A percentile compares a stretch with the other conserved stretches of the same genome.
These are phyloP conservation scores for Xerocomellus intermedius DNA, from an alignment of 768 basidiomycete genomes.

Conservation along the genomic window DNA sequence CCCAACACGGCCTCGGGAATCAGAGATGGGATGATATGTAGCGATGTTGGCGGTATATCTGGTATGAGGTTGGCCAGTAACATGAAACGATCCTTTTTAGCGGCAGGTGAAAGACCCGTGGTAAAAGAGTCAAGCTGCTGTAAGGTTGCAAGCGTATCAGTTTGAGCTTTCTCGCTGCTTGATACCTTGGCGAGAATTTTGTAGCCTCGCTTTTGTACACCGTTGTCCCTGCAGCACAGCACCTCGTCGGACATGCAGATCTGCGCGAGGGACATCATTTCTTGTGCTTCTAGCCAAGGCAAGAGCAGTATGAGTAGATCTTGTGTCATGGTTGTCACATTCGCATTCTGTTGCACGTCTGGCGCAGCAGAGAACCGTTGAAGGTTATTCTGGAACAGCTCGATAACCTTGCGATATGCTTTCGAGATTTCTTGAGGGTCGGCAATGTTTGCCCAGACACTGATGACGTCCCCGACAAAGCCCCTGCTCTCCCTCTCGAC, in stretches of 20 bases:
- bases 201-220: slow-evolving; percentile 94
- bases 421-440: slow-evolving; percentile 74
- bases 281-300: slow-evolving; percentile 63
- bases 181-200: slow-evolving; percentile 76
- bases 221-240: slow-evolving; percentile 76
- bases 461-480: slow-evolving; percentile 85
- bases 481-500: slow-evolving; percentile 71
- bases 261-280: slow-evolving; percentile 63
- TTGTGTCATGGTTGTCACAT: slow-evolving; percentile 60
- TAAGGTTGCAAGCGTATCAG: slow-evolving; percentile 59
- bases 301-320: slow-evolving; percentile 87
- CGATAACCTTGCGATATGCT: slow-evolving; percentile 76
- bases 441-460: slow-evolving; percentile 81
- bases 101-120: slow-evolving; percentile 70
- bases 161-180: slow-evolving; percentile 56
- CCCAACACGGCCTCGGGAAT: slow-evolving; percentile 94
- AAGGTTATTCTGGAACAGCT: slow-evolving; percentile 67
- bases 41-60: slow-evolving; percentile 59
- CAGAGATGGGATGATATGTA: slow-evolving; percentile 84
- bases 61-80: slow-evolving; percentile 71
- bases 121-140: slow-evolving; percentile 63
- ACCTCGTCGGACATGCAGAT: slow-evolving; percentile 68
- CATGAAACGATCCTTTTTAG: slow-evolving; percentile 91
- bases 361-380: slow-evolving; percentile 36
- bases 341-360: slow-evolving; percentile 36